Percentiles rank a stretch among this genome's conserved stretches.
These are phyloP conservation scores for Cyclaneusma minus DNA, from an alignment of 2,329 filamentous ascomycete species.

Conservation along the genomic window DNA sequence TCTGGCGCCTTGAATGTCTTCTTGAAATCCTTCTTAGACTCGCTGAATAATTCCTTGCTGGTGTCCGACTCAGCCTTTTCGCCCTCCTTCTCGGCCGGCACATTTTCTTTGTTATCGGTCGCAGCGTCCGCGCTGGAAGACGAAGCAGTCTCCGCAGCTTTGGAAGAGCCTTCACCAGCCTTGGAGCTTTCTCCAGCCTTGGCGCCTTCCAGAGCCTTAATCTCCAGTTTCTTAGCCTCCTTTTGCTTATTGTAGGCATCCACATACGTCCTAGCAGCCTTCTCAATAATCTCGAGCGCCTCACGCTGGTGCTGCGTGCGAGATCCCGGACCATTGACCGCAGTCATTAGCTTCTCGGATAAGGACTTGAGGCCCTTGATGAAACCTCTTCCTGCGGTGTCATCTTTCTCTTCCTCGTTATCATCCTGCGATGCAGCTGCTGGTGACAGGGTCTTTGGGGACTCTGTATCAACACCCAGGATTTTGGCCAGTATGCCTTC, in stretches of 20 bases:
- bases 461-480: constrained; percentile 30
- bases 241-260: constrained; percentile 16
- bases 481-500: constrained; percentile 36
- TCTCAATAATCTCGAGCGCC: constrained; percentile 32
- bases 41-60: too few species aligned
- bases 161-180: constrained; percentile 6
- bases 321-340: constrained; percentile 21
- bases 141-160: constrained; percentile 9
- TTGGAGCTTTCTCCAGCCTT: constrained; percentile 5
- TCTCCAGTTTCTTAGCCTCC: constrained; percentile 3
- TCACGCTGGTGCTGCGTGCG: constrained; percentile 24
- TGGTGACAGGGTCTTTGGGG: too few species aligned
- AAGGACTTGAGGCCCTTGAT: constrained; percentile 24
- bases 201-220: constrained; percentile 5
- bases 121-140: constrained; percentile 9
- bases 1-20: constrained; percentile 4
- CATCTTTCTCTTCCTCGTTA: constrained; percentile 12
- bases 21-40: constrained; percentile 2
- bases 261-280: constrained; percentile 35
- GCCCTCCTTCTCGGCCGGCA: constrained; percentile 7
- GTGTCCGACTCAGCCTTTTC: too few species aligned
- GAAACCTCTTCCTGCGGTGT: constrained; percentile 20
- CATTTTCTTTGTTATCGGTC: constrained; percentile 6
- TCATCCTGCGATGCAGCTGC: constrained; percentile 19
- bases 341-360: constrained; percentile 26